phyloP scores from a whole-genome alignment of 768 basidiomycete species.

The Trametes villosa region DNA sequence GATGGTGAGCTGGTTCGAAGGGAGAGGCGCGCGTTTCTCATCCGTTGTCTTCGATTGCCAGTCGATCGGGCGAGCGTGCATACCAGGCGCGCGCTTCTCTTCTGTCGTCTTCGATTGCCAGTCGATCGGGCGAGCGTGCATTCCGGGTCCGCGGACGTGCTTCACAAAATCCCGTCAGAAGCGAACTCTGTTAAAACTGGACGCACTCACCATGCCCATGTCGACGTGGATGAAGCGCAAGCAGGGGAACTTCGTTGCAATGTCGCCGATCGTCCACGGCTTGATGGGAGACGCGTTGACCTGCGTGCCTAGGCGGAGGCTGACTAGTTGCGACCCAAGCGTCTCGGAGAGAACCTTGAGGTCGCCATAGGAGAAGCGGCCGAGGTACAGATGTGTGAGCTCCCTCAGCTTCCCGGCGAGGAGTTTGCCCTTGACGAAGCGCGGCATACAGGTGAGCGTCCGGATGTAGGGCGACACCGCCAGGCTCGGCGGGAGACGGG shows the following conservation, averaged over 20 bases:
- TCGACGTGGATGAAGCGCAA: not conserved
- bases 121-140: not conserved
- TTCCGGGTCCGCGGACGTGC: not conserved
- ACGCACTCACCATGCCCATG: not conserved
- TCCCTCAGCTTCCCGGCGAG: not conserved
- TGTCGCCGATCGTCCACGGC: not conserved
- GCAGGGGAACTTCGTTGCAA: not conserved
- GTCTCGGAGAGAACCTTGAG: not conserved
- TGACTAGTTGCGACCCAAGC: not conserved
- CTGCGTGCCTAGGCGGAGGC: not conserved
- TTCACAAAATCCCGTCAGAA: not conserved
- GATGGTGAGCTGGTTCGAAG: not conserved
- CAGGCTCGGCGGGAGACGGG: not conserved
- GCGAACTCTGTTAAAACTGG: not conserved
- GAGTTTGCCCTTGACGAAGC: not conserved
- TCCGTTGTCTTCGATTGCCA: not conserved
- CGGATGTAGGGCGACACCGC: not conserved
- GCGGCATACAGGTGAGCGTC: not conserved
- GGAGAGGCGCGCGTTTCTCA: not conserved
- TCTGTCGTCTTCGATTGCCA: not conserved
- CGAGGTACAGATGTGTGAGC: not conserved
- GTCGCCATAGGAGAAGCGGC: not conserved
- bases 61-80: not conserved
- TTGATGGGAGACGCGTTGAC: not conserved
- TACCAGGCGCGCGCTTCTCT: not conserved